Percentiles rank a stretch among this genome's conserved stretches.
These are phyloP conservation scores for Dioscorea dumetorum DNA, from an alignment of 106 monocot species.

Conservation along the genomic window DNA sequence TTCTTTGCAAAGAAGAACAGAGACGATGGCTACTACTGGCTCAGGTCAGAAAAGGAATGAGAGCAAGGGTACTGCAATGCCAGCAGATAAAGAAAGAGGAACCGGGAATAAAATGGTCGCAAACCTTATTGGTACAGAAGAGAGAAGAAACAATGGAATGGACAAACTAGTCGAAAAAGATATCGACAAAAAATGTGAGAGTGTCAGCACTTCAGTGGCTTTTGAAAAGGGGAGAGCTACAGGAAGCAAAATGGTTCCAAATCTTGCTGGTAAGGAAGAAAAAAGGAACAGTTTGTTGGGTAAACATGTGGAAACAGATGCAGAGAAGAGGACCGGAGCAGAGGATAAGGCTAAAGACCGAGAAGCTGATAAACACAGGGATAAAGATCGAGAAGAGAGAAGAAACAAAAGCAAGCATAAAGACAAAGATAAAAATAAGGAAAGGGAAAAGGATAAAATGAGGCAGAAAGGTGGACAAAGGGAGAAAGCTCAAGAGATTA, in stretches of 20 bases:
- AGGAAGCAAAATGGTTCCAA: constrained; percentile 6
- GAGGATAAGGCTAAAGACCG: constrained; percentile 16
- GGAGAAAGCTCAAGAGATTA: constrained; percentile 24
- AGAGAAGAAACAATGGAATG: background rate
- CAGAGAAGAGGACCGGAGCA: constrained; percentile 14
- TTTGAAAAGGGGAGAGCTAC: constrained; percentile 2
- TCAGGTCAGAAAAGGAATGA: constrained; percentile 3
- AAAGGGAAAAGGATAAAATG: constrained; percentile 13
- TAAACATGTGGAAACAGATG: background rate
- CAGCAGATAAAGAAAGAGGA: constrained; percentile 4
- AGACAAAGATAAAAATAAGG: constrained; percentile 7
- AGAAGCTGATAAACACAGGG: constrained; percentile 13
- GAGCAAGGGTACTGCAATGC: background rate
- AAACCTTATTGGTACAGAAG: background rate
- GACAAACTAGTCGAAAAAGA: background rate
- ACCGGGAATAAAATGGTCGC: constrained; percentile 2
- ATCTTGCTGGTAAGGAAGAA: constrained; percentile 7
- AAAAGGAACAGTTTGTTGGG: constrained; percentile 11
- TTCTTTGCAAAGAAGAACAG: background rate
- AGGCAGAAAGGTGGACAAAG: constrained; percentile 18
- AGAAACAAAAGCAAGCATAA: constrained; percentile 12
- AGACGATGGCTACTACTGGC: no score
- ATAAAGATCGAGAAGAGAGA: constrained; percentile 15
- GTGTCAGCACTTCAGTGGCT: background rate
- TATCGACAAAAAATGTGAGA: background rate